Evolutionary conservation across 208 protist species (phyloP).

Genomic region (Angomonas ambiguus): DNA sequence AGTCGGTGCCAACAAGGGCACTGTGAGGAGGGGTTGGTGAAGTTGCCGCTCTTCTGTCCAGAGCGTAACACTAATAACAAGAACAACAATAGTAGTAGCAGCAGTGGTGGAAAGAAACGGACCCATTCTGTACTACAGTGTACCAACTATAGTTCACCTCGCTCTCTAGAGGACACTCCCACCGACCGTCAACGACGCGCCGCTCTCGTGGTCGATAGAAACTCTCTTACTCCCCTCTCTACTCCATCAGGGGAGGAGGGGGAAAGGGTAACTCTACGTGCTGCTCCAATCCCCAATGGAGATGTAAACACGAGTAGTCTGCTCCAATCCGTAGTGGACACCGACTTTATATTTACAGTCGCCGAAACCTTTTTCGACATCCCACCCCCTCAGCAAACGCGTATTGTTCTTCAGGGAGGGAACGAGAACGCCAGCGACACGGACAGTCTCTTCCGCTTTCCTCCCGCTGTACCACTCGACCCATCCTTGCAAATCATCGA

Average conservation of each 20-base stretch:
- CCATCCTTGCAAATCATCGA: background rate
- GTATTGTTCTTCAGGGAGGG: background rate
- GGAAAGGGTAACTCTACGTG: background rate
- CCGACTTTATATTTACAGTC: constrained; percentile 35
- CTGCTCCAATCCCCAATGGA: background rate
- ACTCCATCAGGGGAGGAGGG: background rate
- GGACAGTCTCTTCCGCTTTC: background rate
- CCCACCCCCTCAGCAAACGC: background rate
- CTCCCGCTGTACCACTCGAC: background rate
- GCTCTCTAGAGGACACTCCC: background rate
- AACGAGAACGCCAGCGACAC: background rate
- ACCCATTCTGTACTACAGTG: background rate
- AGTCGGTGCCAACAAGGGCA: background rate
- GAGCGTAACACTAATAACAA: background rate
- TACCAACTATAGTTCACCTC: background rate
- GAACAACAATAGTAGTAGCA: background rate
- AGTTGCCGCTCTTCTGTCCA: background rate
- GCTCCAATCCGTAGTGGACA: constrained; percentile 14
- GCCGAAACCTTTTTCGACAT: constrained; percentile 34
- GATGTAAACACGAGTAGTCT: background rate
- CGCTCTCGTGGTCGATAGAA: background rate
- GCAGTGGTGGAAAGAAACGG: background rate
- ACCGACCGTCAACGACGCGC: background rate
- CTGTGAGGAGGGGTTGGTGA: background rate
- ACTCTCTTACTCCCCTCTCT: background rate